A percentile compares a stretch with the other conserved stretches of the same genome.
Conservation (phyloP, 1,139 yeast genomes). For the Nakaseomyces sp. region DNA sequence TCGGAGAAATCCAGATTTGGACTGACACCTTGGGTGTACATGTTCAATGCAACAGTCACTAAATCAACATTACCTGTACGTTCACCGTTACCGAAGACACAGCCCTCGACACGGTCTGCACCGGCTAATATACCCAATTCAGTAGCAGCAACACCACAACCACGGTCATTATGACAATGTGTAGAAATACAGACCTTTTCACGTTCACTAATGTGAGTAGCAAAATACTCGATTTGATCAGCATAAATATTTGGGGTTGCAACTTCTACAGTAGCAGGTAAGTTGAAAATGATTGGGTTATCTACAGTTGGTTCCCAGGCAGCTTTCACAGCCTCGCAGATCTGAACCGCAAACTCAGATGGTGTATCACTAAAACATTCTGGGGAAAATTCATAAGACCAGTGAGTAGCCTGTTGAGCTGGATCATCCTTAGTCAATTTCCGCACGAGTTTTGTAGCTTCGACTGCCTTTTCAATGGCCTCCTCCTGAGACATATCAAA, state of each 20-base stretch:
- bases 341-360: slow-evolving; percentile 68
- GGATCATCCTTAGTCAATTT: slow-evolving; percentile 87
- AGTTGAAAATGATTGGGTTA: slow-evolving; percentile 83
- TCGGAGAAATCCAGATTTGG: slow-evolving; percentile 87
- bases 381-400: slow-evolving; percentile 92
- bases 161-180: slow-evolving; percentile 95
- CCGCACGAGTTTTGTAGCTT: slow-evolving; percentile 71
- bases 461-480: slow-evolving; percentile 70
- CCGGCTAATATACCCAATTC: slow-evolving; percentile 93
- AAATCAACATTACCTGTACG: slow-evolving; percentile 97
- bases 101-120: slow-evolving; percentile 96
- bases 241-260: slow-evolving; percentile 91
- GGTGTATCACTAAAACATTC: slow-evolving; percentile 91
- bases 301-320: slow-evolving; percentile 88
- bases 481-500: slow-evolving; percentile 79
- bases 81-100: slow-evolving; percentile 96
- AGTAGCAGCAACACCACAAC: slow-evolving; percentile 96
- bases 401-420: slow-evolving; percentile 55
- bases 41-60: slow-evolving; percentile 82
- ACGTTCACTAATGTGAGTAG: slow-evolving; percentile 68
- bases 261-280: slow-evolving; percentile 98
- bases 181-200: slow-evolving; percentile 82
- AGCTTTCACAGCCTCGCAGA: slow-evolving; percentile 89
- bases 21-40: slow-evolving; percentile 87
- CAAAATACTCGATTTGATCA: slow-evolving; percentile 89